Evolutionary conservation across 306 rosid species (phyloP).

Genomic region (Arachis stenosperma): DNA sequence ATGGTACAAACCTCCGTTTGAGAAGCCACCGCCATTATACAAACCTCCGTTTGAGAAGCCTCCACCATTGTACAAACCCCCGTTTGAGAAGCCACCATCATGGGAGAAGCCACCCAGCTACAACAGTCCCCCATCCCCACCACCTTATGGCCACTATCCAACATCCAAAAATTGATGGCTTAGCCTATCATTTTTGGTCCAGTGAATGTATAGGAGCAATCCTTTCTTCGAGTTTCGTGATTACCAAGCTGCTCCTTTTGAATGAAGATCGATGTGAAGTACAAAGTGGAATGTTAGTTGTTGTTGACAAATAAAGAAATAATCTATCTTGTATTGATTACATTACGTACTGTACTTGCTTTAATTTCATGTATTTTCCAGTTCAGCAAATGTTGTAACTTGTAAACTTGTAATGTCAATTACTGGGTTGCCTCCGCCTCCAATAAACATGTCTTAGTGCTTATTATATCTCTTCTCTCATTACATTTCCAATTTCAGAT

Average conservation of each 20-base stretch:
- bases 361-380: background rate
- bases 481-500: no score
- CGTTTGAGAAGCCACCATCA: background rate
- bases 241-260: background rate
- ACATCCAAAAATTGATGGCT: constrained; percentile 21
- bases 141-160: constrained; percentile 26
- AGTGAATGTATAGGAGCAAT: background rate
- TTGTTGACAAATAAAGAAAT: constrained; percentile 28
- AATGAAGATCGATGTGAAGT: background rate
- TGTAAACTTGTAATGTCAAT: constrained; percentile 19
- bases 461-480: background rate
- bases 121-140: constrained; percentile 1
- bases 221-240: background rate
- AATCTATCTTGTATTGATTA: background rate
- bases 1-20: background rate
- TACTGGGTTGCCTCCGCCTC: background rate
- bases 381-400: constrained; percentile 3
- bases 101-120: constrained; percentile 7
- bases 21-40: background rate
- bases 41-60: background rate
- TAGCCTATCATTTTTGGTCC: constrained; percentile 7
- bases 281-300: constrained; percentile 6
- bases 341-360: background rate
- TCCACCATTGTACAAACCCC: constrained; percentile 18
- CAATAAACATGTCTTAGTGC: constrained; percentile 4